phyloP scores from a whole-genome alignment of 371 early-diverging fungal species.

The Lichtheimia corymbifera region DNA sequence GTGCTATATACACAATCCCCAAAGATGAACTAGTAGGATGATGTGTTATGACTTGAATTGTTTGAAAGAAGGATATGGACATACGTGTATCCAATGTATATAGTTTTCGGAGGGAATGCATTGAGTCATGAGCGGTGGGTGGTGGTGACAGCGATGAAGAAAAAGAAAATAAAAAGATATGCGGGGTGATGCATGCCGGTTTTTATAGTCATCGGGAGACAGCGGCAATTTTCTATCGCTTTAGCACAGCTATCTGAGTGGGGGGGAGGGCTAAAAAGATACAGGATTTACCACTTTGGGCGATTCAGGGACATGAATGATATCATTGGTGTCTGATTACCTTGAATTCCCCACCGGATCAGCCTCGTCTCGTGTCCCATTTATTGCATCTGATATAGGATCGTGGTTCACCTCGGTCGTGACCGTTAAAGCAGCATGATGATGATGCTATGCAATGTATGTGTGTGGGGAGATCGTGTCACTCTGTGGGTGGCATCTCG shows the following conservation, averaged over 20 bases:
- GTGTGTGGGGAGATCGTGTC: no score
- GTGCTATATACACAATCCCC: constrained; percentile 60
- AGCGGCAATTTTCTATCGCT: constrained; percentile 3
- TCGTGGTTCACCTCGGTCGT: no score
- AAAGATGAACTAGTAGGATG: constrained; percentile 35
- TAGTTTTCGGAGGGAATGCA: constrained; percentile 15
- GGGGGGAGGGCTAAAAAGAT: not conserved
- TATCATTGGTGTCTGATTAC: constrained; percentile 8
- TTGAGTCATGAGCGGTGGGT: constrained; percentile 19
- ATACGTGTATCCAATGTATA: constrained; percentile 43
- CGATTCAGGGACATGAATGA: constrained; percentile 1
- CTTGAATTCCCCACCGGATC: not conserved
- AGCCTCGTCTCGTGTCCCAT: no score
- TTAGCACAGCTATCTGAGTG: no score
- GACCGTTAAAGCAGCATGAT: no score
- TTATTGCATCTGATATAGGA: no score
- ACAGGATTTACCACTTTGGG: constrained; percentile 1
- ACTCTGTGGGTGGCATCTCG: no score
- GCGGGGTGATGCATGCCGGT: not conserved
- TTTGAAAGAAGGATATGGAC: not conserved
- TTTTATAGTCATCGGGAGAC: no score
- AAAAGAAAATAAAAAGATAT: constrained; percentile 7
- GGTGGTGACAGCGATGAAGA: not conserved
- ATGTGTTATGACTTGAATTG: not conserved
- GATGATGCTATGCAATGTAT: no score